Evolutionary conservation across 1,139 yeast species (phyloP).

Genomic region (Yamadazyma taylorii): DNA sequence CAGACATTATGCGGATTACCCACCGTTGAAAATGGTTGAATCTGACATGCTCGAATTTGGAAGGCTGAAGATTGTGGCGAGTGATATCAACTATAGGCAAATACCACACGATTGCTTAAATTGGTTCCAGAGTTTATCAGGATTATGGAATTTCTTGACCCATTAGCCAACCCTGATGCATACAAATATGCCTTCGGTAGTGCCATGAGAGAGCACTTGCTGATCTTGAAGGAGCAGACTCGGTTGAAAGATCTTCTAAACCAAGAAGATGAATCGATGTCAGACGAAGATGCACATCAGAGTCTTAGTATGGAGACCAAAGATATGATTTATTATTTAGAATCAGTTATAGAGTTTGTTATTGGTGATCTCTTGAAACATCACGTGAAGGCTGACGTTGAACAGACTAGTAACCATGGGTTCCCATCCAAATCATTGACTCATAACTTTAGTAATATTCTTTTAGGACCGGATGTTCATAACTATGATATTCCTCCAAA

Average conservation of each 20-base stretch:
- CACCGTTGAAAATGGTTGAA: no score
- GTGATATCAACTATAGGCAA: no score
- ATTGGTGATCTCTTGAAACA: constrained; percentile 10
- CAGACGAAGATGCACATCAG: constrained; percentile 2
- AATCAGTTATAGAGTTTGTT: constrained; percentile 15
- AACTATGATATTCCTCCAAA: constrained; percentile 10
- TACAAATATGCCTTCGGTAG: constrained; percentile 17
- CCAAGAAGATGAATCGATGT: constrained; percentile 6
- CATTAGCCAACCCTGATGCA: constrained; percentile 12
- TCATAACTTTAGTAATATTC: constrained; percentile 10
- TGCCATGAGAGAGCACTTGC: constrained; percentile 14
- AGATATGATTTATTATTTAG: constrained; percentile 13
- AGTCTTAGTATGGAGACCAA: constrained; percentile 6
- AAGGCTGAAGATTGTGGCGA: no score
- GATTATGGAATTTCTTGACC: constrained; percentile 11
- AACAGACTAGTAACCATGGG: constrained; percentile 13
- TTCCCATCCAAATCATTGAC: constrained; percentile 12
- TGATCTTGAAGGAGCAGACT: constrained; percentile 10
- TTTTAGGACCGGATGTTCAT: constrained; percentile 20
- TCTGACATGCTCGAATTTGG: no score
- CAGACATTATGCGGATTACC: no score
- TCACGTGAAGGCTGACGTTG: constrained; percentile 13
- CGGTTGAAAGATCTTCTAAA: constrained; percentile 7
- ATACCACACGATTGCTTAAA: not conserved
- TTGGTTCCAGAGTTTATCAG: not conserved